Evolutionary conservation across 352 stramenopile genomes (phyloP), one percentile per base, ranked within the genome.

Genomic region (Lagenidium sp.): DNA sequence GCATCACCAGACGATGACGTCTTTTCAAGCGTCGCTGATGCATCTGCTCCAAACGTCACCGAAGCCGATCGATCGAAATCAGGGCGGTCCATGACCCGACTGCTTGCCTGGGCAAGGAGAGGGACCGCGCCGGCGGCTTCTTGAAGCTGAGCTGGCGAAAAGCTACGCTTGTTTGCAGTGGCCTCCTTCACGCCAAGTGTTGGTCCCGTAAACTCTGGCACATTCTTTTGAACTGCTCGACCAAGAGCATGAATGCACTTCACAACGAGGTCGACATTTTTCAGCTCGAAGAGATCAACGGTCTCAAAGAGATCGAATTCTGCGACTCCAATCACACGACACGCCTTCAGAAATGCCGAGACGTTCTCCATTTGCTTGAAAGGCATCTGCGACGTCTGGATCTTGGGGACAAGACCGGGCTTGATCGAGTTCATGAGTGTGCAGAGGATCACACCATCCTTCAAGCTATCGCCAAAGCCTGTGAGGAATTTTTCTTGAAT

Each of bases 351-450:
- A 42, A 95, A 96, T 41, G 53, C 62, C 6, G 63, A 81, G 36
- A 95, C 68, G 53, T 96, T 96, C 50, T 96, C 84, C 82, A 95
- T 95, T 49, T 93, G 82, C 65, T 90, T 93, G 59, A 95, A 95
- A 4, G 76, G 74, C 63, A 85, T 87, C 4, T 57, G 37, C 2
- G 80, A 85, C 15, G 53, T 66, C 60, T 89, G 68, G 23, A 92
- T 82, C 29, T 59, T 58, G 20, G 59, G 36, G 7, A 87, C 74
- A 2, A 68, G 36, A 6, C 66, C 64, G 10, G 80, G 73, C 31
- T 78, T 63, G 43, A 92, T 83, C 40, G 59, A 73, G 57, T 92
- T 92, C 52, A 92, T 67, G 30, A 87, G 36, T 11, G 63, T 64
- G 49, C 76, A 89, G n/a, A 92, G 50, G 20, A 88, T 73, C 19